These are phyloP conservation scores for Chrysoporthe deuterocubensis DNA, from an alignment of 2,329 filamentous ascomycete species.

Conservation along the genomic window DNA sequence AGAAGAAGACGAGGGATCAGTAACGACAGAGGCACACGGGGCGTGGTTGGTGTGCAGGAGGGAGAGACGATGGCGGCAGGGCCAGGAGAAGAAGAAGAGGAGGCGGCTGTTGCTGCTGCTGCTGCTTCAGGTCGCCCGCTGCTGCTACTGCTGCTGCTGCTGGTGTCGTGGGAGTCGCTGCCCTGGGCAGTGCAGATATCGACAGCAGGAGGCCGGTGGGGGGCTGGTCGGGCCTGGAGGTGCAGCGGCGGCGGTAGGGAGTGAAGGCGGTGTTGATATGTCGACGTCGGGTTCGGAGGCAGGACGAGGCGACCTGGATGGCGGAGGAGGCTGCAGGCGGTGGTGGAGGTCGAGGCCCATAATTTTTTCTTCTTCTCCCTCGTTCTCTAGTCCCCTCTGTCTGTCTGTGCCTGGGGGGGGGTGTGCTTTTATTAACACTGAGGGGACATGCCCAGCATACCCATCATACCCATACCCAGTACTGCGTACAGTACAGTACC, in stretches of 20 bases:
- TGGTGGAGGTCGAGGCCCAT: constrained; percentile 5
- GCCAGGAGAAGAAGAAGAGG: too few relatives aligned
- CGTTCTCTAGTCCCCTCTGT: constrained; percentile 12
- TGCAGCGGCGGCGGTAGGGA: constrained; percentile 6
- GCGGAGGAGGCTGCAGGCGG: constrained; percentile 1
- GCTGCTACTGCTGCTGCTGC: constrained; percentile 1
- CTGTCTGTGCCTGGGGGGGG: constrained; percentile 2
- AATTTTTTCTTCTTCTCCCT: background rate
- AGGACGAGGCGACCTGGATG: background rate
- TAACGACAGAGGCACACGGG: too few relatives aligned
- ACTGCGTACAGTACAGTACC: too few relatives aligned
- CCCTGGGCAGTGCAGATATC: background rate
- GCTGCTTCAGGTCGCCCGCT: too few relatives aligned
- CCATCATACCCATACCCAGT: too few relatives aligned
- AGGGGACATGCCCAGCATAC: constrained; percentile 17
- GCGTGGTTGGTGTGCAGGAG: too few relatives aligned
- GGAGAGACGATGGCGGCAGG: too few relatives aligned
- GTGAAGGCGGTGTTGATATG: constrained; percentile 1
- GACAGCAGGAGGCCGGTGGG: background rate
- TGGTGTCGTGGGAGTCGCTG: constrained; percentile 12
- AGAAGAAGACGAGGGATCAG: background rate
- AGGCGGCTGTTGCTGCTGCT: too few relatives aligned
- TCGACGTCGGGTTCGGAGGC: background rate
- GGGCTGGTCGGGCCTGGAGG: background rate
- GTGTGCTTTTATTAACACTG: constrained; percentile 25